Base-by-base conservation (phyloP, 2,329 filamentous ascomycete species). In the Nemania sp. region DNA sequence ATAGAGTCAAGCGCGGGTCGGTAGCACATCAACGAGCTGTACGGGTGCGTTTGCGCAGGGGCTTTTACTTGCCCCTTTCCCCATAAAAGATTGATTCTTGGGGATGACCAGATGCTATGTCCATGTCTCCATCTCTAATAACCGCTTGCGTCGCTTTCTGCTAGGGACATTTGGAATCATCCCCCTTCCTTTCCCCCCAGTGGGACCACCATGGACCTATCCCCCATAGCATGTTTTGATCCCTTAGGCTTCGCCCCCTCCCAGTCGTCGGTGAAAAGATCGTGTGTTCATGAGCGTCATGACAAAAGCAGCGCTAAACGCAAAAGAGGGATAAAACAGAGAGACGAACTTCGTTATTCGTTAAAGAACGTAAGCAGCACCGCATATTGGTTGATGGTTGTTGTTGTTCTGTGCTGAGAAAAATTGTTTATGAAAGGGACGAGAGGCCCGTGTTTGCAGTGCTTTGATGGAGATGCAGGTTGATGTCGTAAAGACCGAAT, bases 241-340 rank as follows among this genome's bases (percentile, higher is more conserved):
- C 35, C 29, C 25, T 17, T 10, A 18, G 21, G 25, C 25, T n/a
- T 48, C 25, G 25, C 45, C 45, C 11, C 39, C 6, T 40, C 21
- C 39, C 3, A 37, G 11, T 13, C 37, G 34, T 48, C 55, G 54
- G 59, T 59, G 54, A 59, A 65, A 65, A 54, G 63, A 67, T 65
- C 46, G 63, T 67, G 51, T 57, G 25, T 57, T 63, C 57, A 65
- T 60, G 57, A 57, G 21, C 50, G 39, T 54, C 50, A 59, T 62
- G 55, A 63, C 13, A 45, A 62, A 59, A 60, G n/a, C n/a, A 46
- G n/a, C 7, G 29, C 11, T 21, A 34, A 20, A 59, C 50, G 40
- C n/a, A 45, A 40, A 46, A 58, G 50, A 35, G 40, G 12, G 5
- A 13, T n/a, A 34, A 25, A 39, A 39, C 4, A 7, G 25, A 29